Base-by-base conservation (phyloP, 1,284 basidiomycete species). In the Ganoderma multipileum region DNA sequence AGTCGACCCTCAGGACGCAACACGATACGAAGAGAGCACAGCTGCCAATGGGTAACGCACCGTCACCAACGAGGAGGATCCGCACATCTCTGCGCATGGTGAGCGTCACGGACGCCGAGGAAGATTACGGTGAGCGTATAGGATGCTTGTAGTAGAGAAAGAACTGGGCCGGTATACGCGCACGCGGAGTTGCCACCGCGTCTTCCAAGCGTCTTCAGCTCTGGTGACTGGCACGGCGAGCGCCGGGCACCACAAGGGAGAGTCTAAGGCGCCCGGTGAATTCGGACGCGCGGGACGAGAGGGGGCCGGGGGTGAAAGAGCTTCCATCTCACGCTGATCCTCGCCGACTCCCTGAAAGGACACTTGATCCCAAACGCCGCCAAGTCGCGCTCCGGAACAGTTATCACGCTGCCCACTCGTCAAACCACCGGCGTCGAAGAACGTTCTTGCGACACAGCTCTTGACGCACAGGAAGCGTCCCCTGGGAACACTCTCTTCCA, bases 31-130 rank as follows among this genome's bases (percentile, higher is more conserved):
- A 26, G 11, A 52, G 47, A 26, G 23, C 0, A 52, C 23, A 7
- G n/a, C 11, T 50, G 47, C 23, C 23, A 26, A 26, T 5, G 23
- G 18, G 18, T 60, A 11, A 81, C 88, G 79, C 77, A 93, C 95
- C 94, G 82, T 98, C 97, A 72, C 96, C 96, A 70, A 97, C 95
- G 76, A 98, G 88, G 72, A 97, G 89, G 78, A 98, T 96, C 74
- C 96, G 89, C 64, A 96, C 93, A 87, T 96, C 95, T 80, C 93
- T 89, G 78, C 92, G 86, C 93, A 95, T 95, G 76, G 42, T 74
- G 75, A 69, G 38, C 50, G 70, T 28, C 47, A 58, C 52, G 63
- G 44, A 52, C 63, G 63, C 64, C 39, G 54, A 18, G 62, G 14
- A 20, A 41, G 55, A 71, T 66, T 68, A 64, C n/a, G 52, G 61